Percentiles rank a stretch among this genome's conserved stretches.
Conservation (phyloP, 768 basidiomycete species). For the Hortiboletus campestris region DNA sequence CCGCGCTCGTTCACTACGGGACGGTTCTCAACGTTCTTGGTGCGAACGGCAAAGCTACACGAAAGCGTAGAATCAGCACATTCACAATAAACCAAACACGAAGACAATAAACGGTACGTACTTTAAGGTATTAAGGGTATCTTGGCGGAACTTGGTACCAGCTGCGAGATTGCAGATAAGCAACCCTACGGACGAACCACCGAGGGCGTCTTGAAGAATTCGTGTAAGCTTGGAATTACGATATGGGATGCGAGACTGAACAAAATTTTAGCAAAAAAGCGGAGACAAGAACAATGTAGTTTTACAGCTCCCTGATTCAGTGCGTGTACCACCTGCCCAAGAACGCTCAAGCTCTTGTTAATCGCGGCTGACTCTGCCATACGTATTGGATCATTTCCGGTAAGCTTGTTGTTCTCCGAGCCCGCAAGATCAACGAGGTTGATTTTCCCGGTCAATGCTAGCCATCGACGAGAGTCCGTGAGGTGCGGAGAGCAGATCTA, state of each 20-base stretch:
- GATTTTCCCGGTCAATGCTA: constrained; percentile 73
- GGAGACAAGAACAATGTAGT: not conserved
- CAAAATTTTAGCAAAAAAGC: constrained; percentile 6
- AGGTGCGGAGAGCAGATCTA: not conserved
- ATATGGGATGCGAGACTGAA: constrained; percentile 77
- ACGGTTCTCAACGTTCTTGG: constrained; percentile 85
- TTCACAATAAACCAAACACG: not conserved
- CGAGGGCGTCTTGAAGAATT: constrained; percentile 87
- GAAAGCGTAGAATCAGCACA: not conserved
- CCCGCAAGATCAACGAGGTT: constrained; percentile 89
- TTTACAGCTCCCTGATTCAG: constrained; percentile 69
- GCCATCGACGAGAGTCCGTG: not conserved
- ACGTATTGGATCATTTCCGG: constrained; percentile 82
- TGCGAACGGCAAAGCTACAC: constrained; percentile 72
- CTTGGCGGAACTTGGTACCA: constrained; percentile 75
- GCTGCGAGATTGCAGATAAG: constrained; percentile 89
- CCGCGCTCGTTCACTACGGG: constrained; percentile 77
- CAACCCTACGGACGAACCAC: constrained; percentile 74
- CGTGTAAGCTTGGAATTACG: constrained; percentile 88
- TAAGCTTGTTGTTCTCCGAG: constrained; percentile 89
- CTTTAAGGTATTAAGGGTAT: constrained; percentile 93
- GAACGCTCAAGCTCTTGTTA: constrained; percentile 83
- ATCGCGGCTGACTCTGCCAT: constrained; percentile 90
- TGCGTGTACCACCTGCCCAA: constrained; percentile 87
- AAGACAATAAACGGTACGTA: constrained; percentile 31